Evolutionary conservation across 192 early-diverging fungal species (phyloP).

Genomic region (Backusella parvicylindrica): DNA sequence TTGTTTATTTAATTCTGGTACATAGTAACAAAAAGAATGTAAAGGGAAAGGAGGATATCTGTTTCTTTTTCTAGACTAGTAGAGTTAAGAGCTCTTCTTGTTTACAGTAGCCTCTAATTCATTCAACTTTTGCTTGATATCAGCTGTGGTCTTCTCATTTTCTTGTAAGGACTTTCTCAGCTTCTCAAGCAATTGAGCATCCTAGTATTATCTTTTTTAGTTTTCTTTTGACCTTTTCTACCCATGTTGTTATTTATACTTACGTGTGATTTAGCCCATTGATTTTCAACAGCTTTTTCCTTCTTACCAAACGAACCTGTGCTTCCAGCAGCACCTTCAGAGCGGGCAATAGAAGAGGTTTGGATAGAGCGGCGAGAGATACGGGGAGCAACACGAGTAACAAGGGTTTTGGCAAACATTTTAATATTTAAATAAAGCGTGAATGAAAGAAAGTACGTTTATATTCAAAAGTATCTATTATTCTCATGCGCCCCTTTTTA

Average conservation of each 20-base stretch:
- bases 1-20: not conserved
- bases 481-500: not conserved
- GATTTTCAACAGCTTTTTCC: slow-evolving; percentile 5
- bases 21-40: not conserved
- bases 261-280: slow-evolving; percentile 2
- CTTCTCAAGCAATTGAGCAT: not conserved
- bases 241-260: not conserved
- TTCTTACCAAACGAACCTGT: slow-evolving; percentile 1
- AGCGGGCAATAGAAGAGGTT: not conserved
- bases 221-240: not conserved
- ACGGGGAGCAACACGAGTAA: not conserved
- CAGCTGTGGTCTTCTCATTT: not conserved
- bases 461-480: not conserved
- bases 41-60: not conserved
- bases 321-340: not conserved
- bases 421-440: not conserved
- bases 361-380: not conserved
- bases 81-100: not conserved
- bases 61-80: not conserved
- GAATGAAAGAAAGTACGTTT: not conserved
- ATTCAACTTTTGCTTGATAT: not conserved
- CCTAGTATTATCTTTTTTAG: not conserved
- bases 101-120: not conserved
- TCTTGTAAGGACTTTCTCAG: not conserved
- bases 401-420: not conserved